Evolutionary conservation across 352 stramenopile species (phyloP).

Genomic region (Stephanocyclus meneghinianus): DNA sequence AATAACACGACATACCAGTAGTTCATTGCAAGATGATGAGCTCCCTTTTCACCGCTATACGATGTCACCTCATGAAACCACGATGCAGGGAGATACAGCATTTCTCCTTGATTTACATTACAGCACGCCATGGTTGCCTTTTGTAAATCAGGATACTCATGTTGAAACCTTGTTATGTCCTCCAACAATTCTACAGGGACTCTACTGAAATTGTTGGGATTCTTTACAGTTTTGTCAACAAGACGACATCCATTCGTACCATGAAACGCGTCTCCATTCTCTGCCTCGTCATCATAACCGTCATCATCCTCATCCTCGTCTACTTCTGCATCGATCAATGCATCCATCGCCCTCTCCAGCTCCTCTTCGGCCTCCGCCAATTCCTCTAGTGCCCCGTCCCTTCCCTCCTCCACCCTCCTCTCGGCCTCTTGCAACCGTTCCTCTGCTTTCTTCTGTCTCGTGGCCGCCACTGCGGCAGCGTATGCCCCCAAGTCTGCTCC

Average conservation of each 20-base stretch:
- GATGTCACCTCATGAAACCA: slow-evolving; percentile 98
- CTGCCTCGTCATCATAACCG: slow-evolving; percentile 53
- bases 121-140: slow-evolving; percentile 50
- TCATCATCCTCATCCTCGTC: slow-evolving; percentile 53
- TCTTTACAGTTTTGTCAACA: slow-evolving; percentile 59
- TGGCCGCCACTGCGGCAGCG: slow-evolving; percentile 27
- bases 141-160: slow-evolving; percentile 66
- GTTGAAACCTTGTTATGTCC: slow-evolving; percentile 13
- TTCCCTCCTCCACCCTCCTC: slow-evolving; percentile 62
- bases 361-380: slow-evolving; percentile 75
- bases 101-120: slow-evolving; percentile 89
- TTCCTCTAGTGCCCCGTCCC: slow-evolving; percentile 77
- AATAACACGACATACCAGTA: slow-evolving; percentile 19
- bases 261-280: slow-evolving; percentile 22
- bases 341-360: slow-evolving; percentile 78
- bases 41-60: slow-evolving; percentile 29
- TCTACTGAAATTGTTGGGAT: slow-evolving; percentile 78
- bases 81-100: slow-evolving; percentile 94
- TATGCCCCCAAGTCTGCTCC: slow-evolving; percentile 49
- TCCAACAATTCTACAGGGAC: slow-evolving; percentile 56
- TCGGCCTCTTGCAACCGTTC: slow-evolving; percentile 64
- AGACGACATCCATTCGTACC: slow-evolving; percentile 17
- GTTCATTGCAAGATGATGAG: slow-evolving; percentile 36
- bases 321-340: slow-evolving; percentile 44
- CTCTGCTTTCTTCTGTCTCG: slow-evolving; percentile 39